phyloP scores from a whole-genome alignment of 73 alveolate genomes.

The Urostyla sp. region DNA sequence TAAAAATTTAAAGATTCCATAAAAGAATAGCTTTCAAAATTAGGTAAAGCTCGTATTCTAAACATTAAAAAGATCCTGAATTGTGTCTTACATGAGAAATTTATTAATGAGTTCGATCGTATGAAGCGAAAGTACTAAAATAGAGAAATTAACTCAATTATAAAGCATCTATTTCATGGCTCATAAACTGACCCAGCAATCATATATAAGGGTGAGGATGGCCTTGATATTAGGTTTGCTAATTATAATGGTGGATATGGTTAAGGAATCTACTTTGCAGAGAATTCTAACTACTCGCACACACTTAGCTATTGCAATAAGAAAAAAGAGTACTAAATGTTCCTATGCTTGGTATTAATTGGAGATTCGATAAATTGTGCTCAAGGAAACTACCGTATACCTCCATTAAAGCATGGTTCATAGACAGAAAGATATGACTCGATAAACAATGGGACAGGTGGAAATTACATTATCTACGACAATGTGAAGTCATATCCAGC shows the following conservation, averaged over 20 bases:
- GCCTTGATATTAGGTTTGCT: constrained; percentile 62
- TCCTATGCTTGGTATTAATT: constrained; percentile 22
- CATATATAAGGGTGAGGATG: constrained; percentile 51
- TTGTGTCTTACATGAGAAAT: constrained; percentile 24
- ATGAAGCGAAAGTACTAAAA: constrained; percentile 31
- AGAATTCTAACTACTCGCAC: constrained; percentile 54
- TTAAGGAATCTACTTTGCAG: constrained; percentile 64
- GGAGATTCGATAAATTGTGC: constrained; percentile 30
- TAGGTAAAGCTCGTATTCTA: background rate
- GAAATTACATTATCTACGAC: constrained; percentile 22
- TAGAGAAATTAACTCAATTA: background rate
- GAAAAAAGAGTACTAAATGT: constrained; percentile 18
- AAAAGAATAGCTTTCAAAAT: background rate
- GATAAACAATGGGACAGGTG: constrained; percentile 21
- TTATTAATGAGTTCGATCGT: constrained; percentile 37
- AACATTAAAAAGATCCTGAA: constrained; percentile 26
- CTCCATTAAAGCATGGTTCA: constrained; percentile 18
- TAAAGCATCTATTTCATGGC: constrained; percentile 68
- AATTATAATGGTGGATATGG: constrained; percentile 64
- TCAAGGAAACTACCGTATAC: constrained; percentile 31
- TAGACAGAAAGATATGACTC: constrained; percentile 53
- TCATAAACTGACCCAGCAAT: constrained; percentile 45
- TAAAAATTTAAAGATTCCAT: background rate
- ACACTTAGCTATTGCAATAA: background rate
- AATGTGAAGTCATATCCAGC: constrained; percentile 44